Percentiles rank a stretch among this genome's conserved stretches.
phyloP scores from a whole-genome alignment of 306 rosid species.

The Sicyos baderoa region DNA sequence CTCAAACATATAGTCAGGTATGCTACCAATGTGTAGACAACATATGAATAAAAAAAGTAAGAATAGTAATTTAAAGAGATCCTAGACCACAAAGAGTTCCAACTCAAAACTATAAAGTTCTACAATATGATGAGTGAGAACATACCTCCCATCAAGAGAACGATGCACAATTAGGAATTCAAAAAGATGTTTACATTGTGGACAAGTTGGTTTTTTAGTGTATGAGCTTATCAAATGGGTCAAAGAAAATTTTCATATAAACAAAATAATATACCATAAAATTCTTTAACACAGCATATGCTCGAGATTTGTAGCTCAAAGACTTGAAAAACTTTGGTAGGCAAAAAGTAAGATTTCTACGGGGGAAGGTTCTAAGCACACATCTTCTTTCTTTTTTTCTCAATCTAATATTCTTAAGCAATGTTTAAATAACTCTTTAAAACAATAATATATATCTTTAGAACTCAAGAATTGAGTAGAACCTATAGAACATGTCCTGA shows the following conservation, averaged over 20 bases:
- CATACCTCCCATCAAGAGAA: constrained; percentile 83
- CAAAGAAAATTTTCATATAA: too few species aligned
- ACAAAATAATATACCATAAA: constrained; percentile 20
- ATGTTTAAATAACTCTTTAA: too few species aligned
- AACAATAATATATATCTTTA: too few species aligned
- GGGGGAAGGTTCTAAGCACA: too few species aligned
- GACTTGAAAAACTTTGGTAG: too few species aligned
- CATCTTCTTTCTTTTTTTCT: too few species aligned
- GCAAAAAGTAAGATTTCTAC: too few species aligned
- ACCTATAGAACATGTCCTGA: too few species aligned
- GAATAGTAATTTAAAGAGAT: neutral
- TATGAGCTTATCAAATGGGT: constrained; percentile 51
- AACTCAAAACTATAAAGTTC: neutral
- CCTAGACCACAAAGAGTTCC: neutral
- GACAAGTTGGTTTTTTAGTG: constrained; percentile 53
- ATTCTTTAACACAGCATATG: too few species aligned
- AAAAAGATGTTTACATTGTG: constrained; percentile 83
- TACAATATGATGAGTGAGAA: neutral
- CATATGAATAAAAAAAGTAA: neutral
- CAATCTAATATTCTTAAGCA: too few species aligned
- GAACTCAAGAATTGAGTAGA: too few species aligned
- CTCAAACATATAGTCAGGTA: constrained; percentile 74
- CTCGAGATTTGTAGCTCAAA: too few species aligned
- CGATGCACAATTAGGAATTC: constrained; percentile 79
- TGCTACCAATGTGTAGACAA: constrained; percentile 25